Percentiles rank a stretch among this genome's conserved stretches.
Conservation (phyloP, 2,329 filamentous ascomycete genomes). For the Alternaria burnsii region DNA sequence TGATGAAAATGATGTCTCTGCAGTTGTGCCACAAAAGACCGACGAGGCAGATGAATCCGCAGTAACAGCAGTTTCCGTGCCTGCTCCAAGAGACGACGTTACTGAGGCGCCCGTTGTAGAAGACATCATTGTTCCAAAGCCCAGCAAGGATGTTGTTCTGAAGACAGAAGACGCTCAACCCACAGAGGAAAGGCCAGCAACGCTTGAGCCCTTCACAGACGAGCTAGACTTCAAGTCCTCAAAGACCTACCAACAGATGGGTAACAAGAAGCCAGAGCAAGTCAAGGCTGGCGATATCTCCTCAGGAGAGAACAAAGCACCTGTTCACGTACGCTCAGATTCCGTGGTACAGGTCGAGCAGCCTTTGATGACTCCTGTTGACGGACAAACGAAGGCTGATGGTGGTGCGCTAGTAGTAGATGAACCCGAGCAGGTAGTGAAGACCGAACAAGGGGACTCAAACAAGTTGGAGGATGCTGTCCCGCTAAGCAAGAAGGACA, state of each 20-base stretch:
- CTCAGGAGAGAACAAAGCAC: background rate
- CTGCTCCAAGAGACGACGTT: background rate
- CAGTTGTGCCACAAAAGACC: background rate
- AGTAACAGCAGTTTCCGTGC: background rate
- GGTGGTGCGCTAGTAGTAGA: background rate
- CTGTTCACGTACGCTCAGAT: conserved; percentile 19
- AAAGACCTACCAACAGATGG: conserved; percentile 26
- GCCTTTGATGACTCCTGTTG: background rate
- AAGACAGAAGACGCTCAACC: conserved; percentile 14
- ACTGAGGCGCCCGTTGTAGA: background rate
- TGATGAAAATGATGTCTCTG: background rate
- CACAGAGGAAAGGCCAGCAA: conserved; percentile 1
- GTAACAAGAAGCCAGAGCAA: conserved; percentile 14
- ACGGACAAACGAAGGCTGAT: background rate
- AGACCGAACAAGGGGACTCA: rapidly evolving
- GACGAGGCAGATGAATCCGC: background rate
- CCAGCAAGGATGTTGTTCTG: background rate
- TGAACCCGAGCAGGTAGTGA: background rate
- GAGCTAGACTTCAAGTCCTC: conserved; percentile 25
- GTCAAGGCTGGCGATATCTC: background rate
- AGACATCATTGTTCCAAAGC: background rate
- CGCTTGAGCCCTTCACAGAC: conserved; percentile 26
- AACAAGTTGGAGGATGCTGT: background rate
- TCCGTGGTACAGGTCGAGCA: conserved; percentile 25
- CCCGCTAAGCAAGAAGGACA: background rate